phyloP scores from a whole-genome alignment of 768 basidiomycete genomes.

The Ramaria sp. region DNA sequence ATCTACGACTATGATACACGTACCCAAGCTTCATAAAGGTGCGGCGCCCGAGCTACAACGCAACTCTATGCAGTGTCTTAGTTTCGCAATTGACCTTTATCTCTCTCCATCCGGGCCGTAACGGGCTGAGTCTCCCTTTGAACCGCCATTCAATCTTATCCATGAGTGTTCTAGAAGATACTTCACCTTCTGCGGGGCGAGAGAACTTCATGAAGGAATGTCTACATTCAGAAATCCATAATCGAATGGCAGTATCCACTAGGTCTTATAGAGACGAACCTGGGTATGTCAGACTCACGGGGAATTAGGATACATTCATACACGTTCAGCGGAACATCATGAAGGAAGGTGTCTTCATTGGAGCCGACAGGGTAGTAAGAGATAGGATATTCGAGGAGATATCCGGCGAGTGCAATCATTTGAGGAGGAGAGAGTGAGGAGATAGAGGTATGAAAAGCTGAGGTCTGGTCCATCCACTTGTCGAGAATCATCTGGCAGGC shows the following conservation, averaged over 20 bases:
- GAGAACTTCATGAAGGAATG: neutral
- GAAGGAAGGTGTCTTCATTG: slow-evolving; percentile 19
- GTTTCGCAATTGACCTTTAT: neutral
- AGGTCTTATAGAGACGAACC: neutral
- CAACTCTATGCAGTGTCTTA: neutral
- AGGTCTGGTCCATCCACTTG: neutral
- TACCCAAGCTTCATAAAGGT: no score
- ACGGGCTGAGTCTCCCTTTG: neutral
- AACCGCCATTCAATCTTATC: neutral
- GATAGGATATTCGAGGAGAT: slow-evolving; percentile 6
- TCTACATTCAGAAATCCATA: neutral
- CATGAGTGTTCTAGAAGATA: neutral
- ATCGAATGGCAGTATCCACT: neutral
- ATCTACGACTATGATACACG: no score
- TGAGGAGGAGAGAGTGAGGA: neutral
- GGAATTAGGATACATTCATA: slow-evolving; percentile 28
- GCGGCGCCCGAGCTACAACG: neutral
- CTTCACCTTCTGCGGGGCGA: neutral
- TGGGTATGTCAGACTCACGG: neutral
- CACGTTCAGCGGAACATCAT: slow-evolving; percentile 36
- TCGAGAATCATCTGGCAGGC: neutral
- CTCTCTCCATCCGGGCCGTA: neutral
- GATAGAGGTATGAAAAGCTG: neutral
- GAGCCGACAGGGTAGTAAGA: neutral
- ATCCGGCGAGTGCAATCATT: neutral